phyloP scores from a whole-genome alignment of 148 eudicot genomes.

The Rhododendron griersonianum region DNA sequence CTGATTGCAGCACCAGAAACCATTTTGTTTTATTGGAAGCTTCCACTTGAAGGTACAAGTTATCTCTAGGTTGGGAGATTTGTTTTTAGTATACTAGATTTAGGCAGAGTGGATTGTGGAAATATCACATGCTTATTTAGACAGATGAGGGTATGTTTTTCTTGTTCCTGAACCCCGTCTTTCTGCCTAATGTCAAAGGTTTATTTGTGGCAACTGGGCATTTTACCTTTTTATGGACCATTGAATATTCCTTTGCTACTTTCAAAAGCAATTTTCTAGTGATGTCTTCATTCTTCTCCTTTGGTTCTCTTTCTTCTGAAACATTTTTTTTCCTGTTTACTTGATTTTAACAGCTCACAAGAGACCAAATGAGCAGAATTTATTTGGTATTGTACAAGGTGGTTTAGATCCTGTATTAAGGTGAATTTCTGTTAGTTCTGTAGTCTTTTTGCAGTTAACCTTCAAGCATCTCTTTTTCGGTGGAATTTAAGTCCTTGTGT shows the following conservation, averaged over 20 bases:
- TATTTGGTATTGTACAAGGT: constrained; percentile 92
- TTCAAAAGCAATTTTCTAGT: neutral
- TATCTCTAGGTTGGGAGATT: neutral
- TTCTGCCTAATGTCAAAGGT: neutral
- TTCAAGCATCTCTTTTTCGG: neutral
- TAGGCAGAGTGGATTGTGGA: neutral
- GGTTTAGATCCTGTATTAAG: constrained; percentile 83
- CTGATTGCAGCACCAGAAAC: neutral
- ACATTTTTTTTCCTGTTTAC: constrained; percentile 2
- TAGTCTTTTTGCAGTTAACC: neutral
- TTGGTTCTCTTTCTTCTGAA: neutral
- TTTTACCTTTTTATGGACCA: neutral
- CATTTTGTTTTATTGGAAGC: neutral
- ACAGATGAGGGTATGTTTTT: neutral
- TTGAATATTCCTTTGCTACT: neutral
- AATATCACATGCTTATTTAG: neutral
- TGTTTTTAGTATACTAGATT: neutral
- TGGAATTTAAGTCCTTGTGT: neutral
- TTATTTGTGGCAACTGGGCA: neutral
- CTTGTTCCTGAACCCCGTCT: neutral
- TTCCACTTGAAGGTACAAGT: neutral
- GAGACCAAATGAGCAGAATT: constrained; percentile 78
- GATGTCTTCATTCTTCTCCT: neutral
- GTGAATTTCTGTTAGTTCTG: constrained; percentile 20
- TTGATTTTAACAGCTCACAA: constrained; percentile 57